Conservation (phyloP, 345 rosid species). For the Toxicodendron radicans region DNA sequence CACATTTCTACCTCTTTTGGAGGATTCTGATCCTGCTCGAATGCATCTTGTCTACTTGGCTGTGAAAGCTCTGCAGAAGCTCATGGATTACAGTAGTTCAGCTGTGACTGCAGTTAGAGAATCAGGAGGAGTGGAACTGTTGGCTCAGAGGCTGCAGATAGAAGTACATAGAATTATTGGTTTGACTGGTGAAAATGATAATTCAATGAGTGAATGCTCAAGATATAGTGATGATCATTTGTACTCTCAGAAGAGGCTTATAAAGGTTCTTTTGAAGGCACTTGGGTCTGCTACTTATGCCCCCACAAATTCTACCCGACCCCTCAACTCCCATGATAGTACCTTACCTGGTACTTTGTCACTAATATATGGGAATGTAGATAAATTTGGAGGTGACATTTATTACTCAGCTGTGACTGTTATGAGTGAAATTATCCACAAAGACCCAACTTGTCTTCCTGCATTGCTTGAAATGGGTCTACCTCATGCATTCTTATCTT, state of each 20-base stretch:
- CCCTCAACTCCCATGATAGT: slow-evolving; percentile 70
- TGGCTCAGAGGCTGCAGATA: slow-evolving; percentile 79
- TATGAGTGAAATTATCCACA: slow-evolving; percentile 96
- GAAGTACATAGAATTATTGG: slow-evolving; percentile 81
- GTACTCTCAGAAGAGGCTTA: slow-evolving; percentile 78
- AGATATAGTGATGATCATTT: slow-evolving; percentile 57
- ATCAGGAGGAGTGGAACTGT: slow-evolving; percentile 88
- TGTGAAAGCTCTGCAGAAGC: slow-evolving; percentile 88
- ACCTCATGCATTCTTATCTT: slow-evolving; percentile 88
- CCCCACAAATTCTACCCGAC: slow-evolving; percentile 65
- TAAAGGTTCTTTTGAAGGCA: slow-evolving; percentile 90
- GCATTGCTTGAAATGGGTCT: slow-evolving; percentile 82
- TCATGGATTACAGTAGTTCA: slow-evolving; percentile 93
- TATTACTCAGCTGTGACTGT: slow-evolving; percentile 94
- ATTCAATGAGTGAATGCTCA: slow-evolving; percentile 68
- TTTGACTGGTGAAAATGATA: slow-evolving; percentile 46
- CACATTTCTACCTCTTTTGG: slow-evolving; percentile 89
- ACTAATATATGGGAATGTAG: slow-evolving; percentile 64
- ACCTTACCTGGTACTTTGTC: slow-evolving; percentile 76
- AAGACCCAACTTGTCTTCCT: slow-evolving; percentile 88
- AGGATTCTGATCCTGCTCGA: slow-evolving; percentile 78
- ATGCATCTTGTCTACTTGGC: slow-evolving; percentile 91
- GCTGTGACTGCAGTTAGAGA: slow-evolving; percentile 86
- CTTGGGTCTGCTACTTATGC: slow-evolving; percentile 93
- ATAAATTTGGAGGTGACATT: slow-evolving; percentile 91